phyloP scores from a whole-genome alignment of 768 basidiomycete species.

The Tylopilus vinaceipallidus region DNA sequence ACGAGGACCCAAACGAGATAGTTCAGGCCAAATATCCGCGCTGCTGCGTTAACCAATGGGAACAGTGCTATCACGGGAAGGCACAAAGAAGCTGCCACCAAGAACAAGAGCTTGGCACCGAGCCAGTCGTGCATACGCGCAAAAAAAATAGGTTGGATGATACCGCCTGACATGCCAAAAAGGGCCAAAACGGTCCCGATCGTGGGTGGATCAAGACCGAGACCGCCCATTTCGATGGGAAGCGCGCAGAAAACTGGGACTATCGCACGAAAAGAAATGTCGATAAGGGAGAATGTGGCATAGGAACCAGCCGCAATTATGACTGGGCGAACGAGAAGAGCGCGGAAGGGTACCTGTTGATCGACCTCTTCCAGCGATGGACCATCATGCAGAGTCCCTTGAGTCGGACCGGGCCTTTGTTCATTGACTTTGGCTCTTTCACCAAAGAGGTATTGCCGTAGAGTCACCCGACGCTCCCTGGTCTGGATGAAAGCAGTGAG shows the following conservation, averaged over 20 bases:
- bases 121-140: constrained; percentile 50
- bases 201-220: constrained; percentile 23
- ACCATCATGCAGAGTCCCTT: background rate
- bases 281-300: constrained; percentile 55
- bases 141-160: constrained; percentile 63
- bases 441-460: constrained; percentile 18
- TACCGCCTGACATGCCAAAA: constrained; percentile 32
- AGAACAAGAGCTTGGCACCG: constrained; percentile 59
- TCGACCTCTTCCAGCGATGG: background rate
- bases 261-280: constrained; percentile 57
- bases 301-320: constrained; percentile 60
- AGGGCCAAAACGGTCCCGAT: constrained; percentile 31
- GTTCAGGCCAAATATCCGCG: constrained; percentile 39
- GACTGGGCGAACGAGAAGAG: constrained; percentile 50
- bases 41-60: constrained; percentile 40
- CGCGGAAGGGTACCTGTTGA: constrained; percentile 43
- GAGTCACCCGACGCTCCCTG: constrained; percentile 11
- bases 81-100: constrained; percentile 45
- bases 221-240: constrained; percentile 30
- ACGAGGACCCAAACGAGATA: constrained; percentile 48
- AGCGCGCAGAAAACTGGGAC: constrained; percentile 33
- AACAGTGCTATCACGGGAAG: constrained; percentile 46
- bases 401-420: background rate
- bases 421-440: background rate
- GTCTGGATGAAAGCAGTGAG: constrained; percentile 14